Evolutionary conservation across 176 grass and related monocot species (phyloP), one percentile per base, ranked within the genome.

Genomic region (Cenchrus americanus): DNA sequence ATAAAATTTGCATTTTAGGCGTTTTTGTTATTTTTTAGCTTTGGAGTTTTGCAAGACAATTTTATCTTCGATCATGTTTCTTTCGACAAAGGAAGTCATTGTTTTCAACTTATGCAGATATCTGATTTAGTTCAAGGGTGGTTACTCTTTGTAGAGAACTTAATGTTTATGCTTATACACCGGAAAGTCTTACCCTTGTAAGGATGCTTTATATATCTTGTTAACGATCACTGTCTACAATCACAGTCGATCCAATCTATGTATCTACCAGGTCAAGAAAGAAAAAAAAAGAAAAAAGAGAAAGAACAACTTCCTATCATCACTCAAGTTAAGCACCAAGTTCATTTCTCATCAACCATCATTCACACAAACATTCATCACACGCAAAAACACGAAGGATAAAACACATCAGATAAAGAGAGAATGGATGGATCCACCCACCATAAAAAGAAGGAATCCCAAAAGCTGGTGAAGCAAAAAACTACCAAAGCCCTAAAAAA

Each of bases 401-500:
- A 24, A 62, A 42, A 18, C 8, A 17, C 68, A 47, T 0, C 12
- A 26, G 30, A 30, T 0, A 46, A 18, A 7, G 15, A 22, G 10
- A 17, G 34, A 34, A 73, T 6, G 21, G 14, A 64, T 71, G 11
- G 11, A 34, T 54, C 15, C 8, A 61, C 19, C 53, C 17, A 65
- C 37, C 34, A 24, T 58, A 34, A 67, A 82, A 49, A 44, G 58
- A 9, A 44, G 68, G 76, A 62, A 67, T 30, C 4, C 14, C 4
- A 21, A 66, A 54, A 73, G 13, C 42, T 32, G 24, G 34, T 23
- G 0, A 18, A 84, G 47, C 9, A 65, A 72, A 65, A 72, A 73
- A 68, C 50, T 3, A 57, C 13, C 62, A 69, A 66, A 79, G 59
- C 74, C 75, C 18, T 66, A 10, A 55, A 37, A 78, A 61, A 62